phyloP scores from a whole-genome alignment of 2,329 filamentous ascomycete species.

The Cladophialophora carrionii region DNA sequence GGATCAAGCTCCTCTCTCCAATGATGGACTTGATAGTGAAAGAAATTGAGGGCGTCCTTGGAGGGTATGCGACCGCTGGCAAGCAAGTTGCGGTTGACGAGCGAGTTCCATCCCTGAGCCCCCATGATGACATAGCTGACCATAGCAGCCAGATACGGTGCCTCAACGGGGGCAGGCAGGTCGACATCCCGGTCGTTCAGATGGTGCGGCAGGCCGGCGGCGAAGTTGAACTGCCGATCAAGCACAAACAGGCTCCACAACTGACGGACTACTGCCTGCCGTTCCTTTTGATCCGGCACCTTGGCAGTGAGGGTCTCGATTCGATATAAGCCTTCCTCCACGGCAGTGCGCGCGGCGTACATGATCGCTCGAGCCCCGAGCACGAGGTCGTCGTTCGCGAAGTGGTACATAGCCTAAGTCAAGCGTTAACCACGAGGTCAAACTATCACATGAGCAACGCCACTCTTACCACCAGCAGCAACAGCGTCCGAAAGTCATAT shows the following conservation, averaged over 20 bases:
- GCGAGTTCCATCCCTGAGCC: constrained; percentile 19
- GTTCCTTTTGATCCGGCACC: constrained; percentile 9
- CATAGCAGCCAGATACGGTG: constrained; percentile 19
- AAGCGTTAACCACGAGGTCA: neutral
- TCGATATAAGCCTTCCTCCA: constrained; percentile 21
- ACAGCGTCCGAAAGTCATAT: constrained; percentile 16
- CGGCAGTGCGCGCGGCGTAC: constrained; percentile 19
- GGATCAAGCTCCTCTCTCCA: constrained; percentile 19
- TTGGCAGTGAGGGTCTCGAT: constrained; percentile 12
- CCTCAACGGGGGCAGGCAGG: constrained; percentile 12
- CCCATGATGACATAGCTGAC: constrained; percentile 17
- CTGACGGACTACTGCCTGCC: constrained; percentile 14
- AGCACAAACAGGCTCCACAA: constrained; percentile 19
- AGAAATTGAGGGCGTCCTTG: constrained; percentile 11
- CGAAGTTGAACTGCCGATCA: constrained; percentile 24
- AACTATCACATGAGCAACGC: neutral
- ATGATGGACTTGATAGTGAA: constrained; percentile 20
- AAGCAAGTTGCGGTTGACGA: constrained; percentile 13
- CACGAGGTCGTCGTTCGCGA: constrained; percentile 17
- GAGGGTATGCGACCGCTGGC: constrained; percentile 12
- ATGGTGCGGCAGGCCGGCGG: constrained; percentile 18
- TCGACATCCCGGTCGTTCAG: constrained; percentile 23
- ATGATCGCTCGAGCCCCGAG: constrained; percentile 17
- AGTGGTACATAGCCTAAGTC: constrained; percentile 16
- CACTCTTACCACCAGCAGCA: constrained; percentile 15